phyloP scores from a whole-genome alignment of 2,329 filamentous ascomycete species.

The Xylaria sp. region DNA sequence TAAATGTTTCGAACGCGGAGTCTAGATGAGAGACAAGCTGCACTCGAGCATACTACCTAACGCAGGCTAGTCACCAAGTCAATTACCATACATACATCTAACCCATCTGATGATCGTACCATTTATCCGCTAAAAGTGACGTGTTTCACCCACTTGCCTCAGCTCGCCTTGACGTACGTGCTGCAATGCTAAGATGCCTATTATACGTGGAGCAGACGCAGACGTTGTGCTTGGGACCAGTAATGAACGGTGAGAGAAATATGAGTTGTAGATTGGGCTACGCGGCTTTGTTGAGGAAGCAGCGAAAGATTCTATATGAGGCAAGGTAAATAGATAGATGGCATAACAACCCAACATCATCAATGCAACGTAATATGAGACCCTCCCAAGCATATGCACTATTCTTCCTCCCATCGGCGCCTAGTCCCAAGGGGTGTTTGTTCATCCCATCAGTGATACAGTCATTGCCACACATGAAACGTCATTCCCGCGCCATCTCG shows the following conservation, averaged over 20 bases:
- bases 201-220: background rate
- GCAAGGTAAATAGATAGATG: constrained; percentile 1
- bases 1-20: background rate
- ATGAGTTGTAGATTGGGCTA: constrained; percentile 16
- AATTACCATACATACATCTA: background rate
- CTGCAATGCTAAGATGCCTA: constrained; percentile 4
- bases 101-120: constrained; percentile 22
- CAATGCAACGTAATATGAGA: constrained; percentile 22
- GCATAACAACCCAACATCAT: constrained; percentile 20
- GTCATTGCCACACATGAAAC: constrained; percentile 36
- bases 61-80: background rate
- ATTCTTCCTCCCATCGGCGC: constrained; percentile 22
- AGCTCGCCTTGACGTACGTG: constrained; percentile 9
- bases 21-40: background rate
- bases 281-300: constrained; percentile 18
- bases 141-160: constrained; percentile 17
- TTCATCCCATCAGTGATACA: constrained; percentile 34
- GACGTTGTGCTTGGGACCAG: background rate
- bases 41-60: background rate
- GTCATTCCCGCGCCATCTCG: constrained; percentile 30
- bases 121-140: constrained; percentile 9
- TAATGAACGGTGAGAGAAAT: background rate
- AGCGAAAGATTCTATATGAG: constrained; percentile 28
- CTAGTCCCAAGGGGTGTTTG: constrained; percentile 20
- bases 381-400: constrained; percentile 27